Percentiles rank a stretch among this genome's conserved stretches.
phyloP scores from a whole-genome alignment of 164 flowering plant species.

The Cinnamomum micranthum region DNA sequence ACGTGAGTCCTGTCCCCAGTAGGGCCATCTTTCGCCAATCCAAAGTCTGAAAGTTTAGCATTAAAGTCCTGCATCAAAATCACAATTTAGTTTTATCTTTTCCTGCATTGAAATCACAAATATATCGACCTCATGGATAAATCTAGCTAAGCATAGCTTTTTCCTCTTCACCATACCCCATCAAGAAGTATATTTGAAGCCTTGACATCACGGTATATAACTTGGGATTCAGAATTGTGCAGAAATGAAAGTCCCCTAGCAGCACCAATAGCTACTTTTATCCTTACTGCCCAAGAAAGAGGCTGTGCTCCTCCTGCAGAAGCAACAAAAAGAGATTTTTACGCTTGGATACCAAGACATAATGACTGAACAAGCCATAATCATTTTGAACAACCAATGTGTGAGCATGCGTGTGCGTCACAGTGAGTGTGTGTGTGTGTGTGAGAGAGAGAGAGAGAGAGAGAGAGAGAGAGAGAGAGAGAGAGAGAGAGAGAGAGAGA shows the following conservation, averaged over 20 bases:
- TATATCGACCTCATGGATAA: background rate
- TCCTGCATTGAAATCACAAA: background rate
- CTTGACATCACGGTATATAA: slow-evolving; percentile 84
- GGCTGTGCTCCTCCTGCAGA: slow-evolving; percentile 74
- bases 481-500: too few relatives aligned
- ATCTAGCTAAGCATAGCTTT: background rate
- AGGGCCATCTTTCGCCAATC: slow-evolving; percentile 58
- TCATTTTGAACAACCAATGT: too few relatives aligned
- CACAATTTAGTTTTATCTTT: background rate
- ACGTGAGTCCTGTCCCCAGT: slow-evolving; percentile 51
- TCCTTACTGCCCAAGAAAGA: slow-evolving; percentile 76
- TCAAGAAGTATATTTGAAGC: slow-evolving; percentile 86
- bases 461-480: too few relatives aligned
- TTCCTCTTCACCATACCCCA: slow-evolving; percentile 39
- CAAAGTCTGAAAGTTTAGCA: slow-evolving; percentile 60
- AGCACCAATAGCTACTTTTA: slow-evolving; percentile 83
- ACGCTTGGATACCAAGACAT: too few relatives aligned
- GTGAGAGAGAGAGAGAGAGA: too few relatives aligned
- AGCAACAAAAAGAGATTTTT: background rate
- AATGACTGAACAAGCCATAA: too few relatives aligned
- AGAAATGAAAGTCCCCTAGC: slow-evolving; percentile 82
- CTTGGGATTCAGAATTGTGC: slow-evolving; percentile 71
- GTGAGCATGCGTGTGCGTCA: too few relatives aligned
- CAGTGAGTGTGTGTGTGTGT: too few relatives aligned
- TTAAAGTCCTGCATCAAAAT: slow-evolving; percentile 38